Base-by-base conservation (phyloP, 179 eudicot species). In the Spergularia azorica region DNA sequence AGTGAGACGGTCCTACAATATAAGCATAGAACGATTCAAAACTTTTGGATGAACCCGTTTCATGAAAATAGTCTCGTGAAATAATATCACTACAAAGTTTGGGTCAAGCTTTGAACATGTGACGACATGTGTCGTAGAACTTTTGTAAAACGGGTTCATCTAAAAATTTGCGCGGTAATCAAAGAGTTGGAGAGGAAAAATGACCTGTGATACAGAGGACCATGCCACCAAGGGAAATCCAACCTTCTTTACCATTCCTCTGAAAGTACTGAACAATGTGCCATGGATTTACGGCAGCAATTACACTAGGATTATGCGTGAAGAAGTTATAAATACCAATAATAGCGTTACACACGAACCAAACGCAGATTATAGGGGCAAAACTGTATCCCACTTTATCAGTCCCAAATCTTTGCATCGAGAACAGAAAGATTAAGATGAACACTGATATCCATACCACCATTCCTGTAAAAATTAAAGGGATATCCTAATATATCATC, bases 181-280 rank as follows among this genome's bases (percentile, higher is more conserved):
- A 9, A 16, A 10, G 38, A 72, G 1, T 21, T 50, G 13, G 36
- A 14, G 9, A 3, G 2, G 32, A 26, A 21, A 60, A 69, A 48
- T 26, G 38, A 70, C 88, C 88, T 69, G 89, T 77, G 63, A 87
- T 79, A 50, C 88, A 76, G 55, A 87, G 73, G 55, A 80, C 76
- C 0, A 82, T 46, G 14, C 88, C 85, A 38, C 88, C 88, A 3
- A 87, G 90, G 41, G 87, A 55, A 6, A 71, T 67, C 90, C 90
- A 87, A 12, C 72, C 90, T 0, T 57, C 75, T 48, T 20, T 69
- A 6, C 83, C 78, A 17, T 79, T 81, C 61, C 79, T 71, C 36
- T 15, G 50, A 59, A 83, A 87, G 71, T 80, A 83, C 12, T 18
- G 17, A 50, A 67, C 11, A 14, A 87, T 83, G 54, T 81, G 74